phyloP scores from a whole-genome alignment of 257 asterid species.

The Schizonepeta tenuifolia region DNA sequence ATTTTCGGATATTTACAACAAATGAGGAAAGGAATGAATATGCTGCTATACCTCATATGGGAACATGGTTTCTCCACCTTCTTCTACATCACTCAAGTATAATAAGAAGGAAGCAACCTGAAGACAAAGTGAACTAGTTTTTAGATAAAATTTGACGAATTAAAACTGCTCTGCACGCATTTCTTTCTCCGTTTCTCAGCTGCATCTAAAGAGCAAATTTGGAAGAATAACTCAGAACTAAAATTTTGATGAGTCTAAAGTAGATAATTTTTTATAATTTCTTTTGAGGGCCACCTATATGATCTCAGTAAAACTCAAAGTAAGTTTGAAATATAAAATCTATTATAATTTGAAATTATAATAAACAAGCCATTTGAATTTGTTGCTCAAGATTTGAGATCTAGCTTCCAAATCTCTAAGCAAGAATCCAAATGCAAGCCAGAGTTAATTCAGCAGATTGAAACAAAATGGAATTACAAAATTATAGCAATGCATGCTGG shows the following conservation, averaged over 20 bases:
- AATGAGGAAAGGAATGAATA: neutral
- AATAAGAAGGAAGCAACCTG: conserved; percentile 85
- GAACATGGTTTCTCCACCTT: conserved; percentile 98
- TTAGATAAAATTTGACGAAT: neutral
- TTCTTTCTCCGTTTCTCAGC: neutral
- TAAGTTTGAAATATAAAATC: neutral
- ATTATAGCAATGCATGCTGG: neutral
- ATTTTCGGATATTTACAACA: neutral
- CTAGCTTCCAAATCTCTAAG: neutral
- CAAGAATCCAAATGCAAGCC: neutral
- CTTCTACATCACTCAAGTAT: conserved; percentile 85
- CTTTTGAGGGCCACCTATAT: neutral
- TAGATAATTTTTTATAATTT: neutral
- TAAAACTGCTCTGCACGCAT: neutral
- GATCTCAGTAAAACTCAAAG: conserved; percentile 1
- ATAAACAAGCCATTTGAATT: neutral
- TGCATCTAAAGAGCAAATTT: neutral
- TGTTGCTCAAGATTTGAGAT: neutral
- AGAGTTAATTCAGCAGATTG: neutral
- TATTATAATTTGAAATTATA: neutral
- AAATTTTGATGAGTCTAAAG: neutral
- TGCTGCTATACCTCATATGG: conserved; percentile 71
- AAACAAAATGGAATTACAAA: neutral
- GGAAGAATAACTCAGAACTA: neutral
- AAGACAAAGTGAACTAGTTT: conserved; percentile 12